Base-by-base conservation (phyloP, 768 basidiomycete species). In the Hemileccinum impolitum region DNA sequence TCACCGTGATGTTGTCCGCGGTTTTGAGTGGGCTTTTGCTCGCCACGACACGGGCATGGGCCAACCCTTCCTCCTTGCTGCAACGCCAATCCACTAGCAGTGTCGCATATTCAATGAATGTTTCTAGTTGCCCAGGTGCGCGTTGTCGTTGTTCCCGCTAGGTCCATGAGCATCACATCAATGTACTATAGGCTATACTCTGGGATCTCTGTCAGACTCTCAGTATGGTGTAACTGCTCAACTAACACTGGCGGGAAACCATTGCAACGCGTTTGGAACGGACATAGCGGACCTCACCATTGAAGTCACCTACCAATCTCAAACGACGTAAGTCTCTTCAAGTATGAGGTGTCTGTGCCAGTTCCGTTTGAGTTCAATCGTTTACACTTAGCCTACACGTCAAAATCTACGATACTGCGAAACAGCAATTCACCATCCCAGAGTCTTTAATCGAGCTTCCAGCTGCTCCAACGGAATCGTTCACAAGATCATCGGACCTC, bases 341-440 rank as follows among this genome's bases (percentile, higher is more conserved):
- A 28, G 19, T 28, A 17, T 45, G 17, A 9, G n/a, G n/a, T n/a
- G n/a, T n/a, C n/a, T n/a, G 9, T 28, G 17, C 30, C 25, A 13
- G 38, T 21, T 39, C 12, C 4, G 9, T 28, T 28, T 28, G 26
- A 28, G n/a, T n/a, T n/a, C n/a, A n/a, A n/a, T n/a, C n/a, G n/a
- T n/a, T n/a, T n/a, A n/a, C n/a, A 9, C 37, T 15, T 45, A 87
- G 86, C 39, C 69, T 88, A 6, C 87, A 80, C 45, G 82, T 88
- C 35, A 79, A 84, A 52, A 81, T 89, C 10, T 79, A 71, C 53
- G 86, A 89, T 61, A 76, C 77, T 1, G 74, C 68, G 7, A 70
- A 80, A 35, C 54, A 73, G 40, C 88, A 90, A 59, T 90, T 82
- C 66, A 80, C 78, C 6, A 74, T 90, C 34, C 87, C 87, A 0